A percentile compares a stretch with the other conserved stretches of the same genome.
Conservation (phyloP, 2,329 filamentous ascomycete genomes). For the Aureobasidium sp. region DNA sequence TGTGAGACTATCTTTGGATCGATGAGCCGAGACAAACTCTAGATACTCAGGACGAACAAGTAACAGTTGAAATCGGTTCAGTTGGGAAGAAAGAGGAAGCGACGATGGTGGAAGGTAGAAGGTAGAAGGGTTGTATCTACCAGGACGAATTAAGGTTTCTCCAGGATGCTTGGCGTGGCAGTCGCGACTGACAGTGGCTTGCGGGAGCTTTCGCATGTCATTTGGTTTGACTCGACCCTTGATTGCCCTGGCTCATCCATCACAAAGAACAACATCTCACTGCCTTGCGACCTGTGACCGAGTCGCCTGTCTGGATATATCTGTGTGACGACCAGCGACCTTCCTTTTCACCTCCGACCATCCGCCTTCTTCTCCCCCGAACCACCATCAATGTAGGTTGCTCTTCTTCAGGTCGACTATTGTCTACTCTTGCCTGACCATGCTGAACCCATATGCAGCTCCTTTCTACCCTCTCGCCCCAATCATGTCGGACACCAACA, state of each 20-base stretch:
- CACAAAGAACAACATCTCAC: background rate
- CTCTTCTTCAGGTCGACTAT: background rate
- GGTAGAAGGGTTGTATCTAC: background rate
- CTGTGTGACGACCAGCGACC: background rate
- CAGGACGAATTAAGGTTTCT: constrained; percentile 3
- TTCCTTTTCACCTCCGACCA: background rate
- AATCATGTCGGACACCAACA: constrained; percentile 21
- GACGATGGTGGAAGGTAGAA: background rate
- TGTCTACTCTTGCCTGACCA: background rate
- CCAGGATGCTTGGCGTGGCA: constrained; percentile 5
- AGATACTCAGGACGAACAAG: background rate
- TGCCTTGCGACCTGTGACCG: background rate
- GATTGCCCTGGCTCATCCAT: background rate
- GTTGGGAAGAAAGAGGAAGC: background rate
- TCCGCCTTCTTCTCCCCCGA: background rate
- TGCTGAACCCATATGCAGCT: constrained; percentile 10
- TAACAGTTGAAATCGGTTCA: background rate
- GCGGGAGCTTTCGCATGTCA: background rate
- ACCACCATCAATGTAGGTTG: background rate
- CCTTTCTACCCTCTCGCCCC: background rate
- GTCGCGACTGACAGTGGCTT: background rate
- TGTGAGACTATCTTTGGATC: background rate
- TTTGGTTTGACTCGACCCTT: constrained; percentile 2
- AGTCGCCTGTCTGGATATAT: background rate
- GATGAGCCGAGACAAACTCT: background rate